Evolutionary conservation across 495 filamentous ascomycete species (phyloP).

Genomic region (Aspergillus bertholletiae): DNA sequence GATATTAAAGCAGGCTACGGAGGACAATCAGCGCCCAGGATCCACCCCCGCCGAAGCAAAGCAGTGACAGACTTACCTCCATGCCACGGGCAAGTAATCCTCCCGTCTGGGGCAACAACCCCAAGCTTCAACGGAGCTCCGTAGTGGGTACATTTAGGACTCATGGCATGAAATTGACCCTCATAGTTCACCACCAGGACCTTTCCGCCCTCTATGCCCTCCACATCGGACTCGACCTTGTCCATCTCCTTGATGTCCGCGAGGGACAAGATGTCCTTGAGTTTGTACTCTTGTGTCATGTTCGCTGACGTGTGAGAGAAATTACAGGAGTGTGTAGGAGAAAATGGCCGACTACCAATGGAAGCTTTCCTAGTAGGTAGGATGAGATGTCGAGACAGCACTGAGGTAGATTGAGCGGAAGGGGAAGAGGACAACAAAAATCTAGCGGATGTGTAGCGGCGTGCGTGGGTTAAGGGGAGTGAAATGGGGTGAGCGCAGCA

Average conservation of each 20-base stretch:
- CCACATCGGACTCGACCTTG: conserved; percentile 85
- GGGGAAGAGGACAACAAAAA: not conserved
- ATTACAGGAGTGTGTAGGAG: not conserved
- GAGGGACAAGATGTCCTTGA: conserved; percentile 73
- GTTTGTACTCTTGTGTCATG: conserved; percentile 75
- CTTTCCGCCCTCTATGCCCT: conserved; percentile 81
- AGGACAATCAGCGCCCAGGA: not conserved
- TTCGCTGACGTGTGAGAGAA: conserved; percentile 12
- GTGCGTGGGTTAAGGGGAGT: not conserved
- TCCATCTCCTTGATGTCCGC: conserved; percentile 66
- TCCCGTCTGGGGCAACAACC: conserved; percentile 74
- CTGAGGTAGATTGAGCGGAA: not conserved
- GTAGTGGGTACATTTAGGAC: conserved; percentile 91
- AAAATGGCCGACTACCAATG: conserved; percentile 8
- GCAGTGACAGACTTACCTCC: conserved; percentile 59
- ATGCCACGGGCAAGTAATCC: conserved; percentile 93
- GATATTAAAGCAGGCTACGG: conserved; percentile 82
- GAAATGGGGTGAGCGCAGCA: conserved; percentile 21
- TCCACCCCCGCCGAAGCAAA: not conserved
- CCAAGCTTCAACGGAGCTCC: conserved; percentile 84
- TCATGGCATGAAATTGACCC: conserved; percentile 71
- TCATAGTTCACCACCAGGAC: conserved; percentile 77
- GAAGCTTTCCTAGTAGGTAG: not conserved
- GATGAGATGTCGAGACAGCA: not conserved
- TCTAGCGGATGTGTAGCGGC: not conserved